Percentiles rank a stretch among this genome's conserved stretches.
phyloP scores from a whole-genome alignment of 345 rosid species.

The Eucalyptus cloeziana region DNA sequence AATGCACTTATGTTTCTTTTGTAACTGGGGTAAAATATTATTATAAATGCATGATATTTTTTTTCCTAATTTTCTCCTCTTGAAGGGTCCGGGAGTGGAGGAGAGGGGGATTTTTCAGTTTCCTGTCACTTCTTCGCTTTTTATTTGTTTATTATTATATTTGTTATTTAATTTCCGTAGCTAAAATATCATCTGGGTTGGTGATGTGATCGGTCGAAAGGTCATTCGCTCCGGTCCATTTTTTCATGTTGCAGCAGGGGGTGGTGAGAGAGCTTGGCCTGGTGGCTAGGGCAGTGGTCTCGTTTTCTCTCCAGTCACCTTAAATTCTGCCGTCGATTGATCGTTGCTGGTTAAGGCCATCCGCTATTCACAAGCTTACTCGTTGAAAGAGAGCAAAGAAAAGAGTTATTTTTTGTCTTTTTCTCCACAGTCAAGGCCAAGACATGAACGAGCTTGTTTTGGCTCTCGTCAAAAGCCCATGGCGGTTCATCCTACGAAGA shows the following conservation, averaged over 20 bases:
- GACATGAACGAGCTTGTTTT: too few species aligned
- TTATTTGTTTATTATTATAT: not conserved
- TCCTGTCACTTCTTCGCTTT: not conserved
- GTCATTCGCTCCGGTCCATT: not conserved
- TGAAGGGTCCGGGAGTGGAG: not conserved
- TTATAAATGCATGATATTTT: not conserved
- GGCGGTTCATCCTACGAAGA: too few species aligned
- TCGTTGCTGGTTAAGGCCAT: too few species aligned
- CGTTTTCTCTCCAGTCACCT: too few species aligned
- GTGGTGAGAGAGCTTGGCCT: not conserved
- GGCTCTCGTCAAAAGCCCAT: too few species aligned
- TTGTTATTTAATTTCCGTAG: not conserved
- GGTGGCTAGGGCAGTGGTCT: too few species aligned
- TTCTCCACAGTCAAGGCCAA: too few species aligned
- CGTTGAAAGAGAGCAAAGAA: too few species aligned
- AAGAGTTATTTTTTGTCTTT: too few species aligned
- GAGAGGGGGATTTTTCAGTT: not conserved
- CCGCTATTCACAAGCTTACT: too few species aligned
- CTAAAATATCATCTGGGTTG: not conserved
- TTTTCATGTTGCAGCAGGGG: not conserved
- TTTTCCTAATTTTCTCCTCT: not conserved
- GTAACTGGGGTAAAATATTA: not conserved
- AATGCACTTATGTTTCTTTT: not conserved
- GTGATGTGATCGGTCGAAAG: not conserved
- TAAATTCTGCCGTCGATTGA: too few species aligned